phyloP scores from a whole-genome alignment of 345 rosid genomes.

The Syzygium grande region DNA sequence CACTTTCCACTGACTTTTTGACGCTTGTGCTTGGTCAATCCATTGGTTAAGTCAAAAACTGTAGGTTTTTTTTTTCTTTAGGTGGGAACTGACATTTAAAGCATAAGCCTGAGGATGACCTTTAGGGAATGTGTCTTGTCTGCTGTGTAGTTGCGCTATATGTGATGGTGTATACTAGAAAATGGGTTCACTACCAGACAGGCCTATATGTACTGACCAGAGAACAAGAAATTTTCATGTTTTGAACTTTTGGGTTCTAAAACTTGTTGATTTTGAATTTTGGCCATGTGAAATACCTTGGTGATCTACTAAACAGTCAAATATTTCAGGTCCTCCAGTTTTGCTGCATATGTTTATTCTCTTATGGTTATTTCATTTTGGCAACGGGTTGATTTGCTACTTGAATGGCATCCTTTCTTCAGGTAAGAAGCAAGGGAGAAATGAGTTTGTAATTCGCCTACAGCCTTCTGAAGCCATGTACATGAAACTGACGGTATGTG shows the following conservation, averaged over 20 bases:
- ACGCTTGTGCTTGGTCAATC: neutral
- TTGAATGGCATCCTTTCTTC: neutral
- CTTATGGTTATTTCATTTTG: neutral
- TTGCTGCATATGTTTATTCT: neutral
- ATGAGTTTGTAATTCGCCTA: constrained; percentile 93
- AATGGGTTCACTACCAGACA: neutral
- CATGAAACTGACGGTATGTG: constrained; percentile 93
- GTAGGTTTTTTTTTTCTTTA: neutral
- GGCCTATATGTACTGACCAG: neutral
- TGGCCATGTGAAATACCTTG: neutral
- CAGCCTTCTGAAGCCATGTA: constrained; percentile 97
- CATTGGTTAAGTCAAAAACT: neutral
- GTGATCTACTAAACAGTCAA: neutral
- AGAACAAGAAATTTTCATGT: neutral
- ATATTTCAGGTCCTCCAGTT: neutral
- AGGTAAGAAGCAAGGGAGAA: constrained; percentile 97
- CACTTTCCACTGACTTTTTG: neutral
- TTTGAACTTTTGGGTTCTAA: neutral
- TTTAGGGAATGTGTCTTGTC: neutral
- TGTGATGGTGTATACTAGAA: neutral
- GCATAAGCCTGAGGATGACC: neutral
- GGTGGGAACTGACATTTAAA: neutral
- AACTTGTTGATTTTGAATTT: neutral
- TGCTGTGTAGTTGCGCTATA: neutral
- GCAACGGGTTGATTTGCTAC: neutral